Evolutionary conservation across 2,329 filamentous ascomycete genomes (phyloP).

Genomic region (Fusarium sp.): DNA sequence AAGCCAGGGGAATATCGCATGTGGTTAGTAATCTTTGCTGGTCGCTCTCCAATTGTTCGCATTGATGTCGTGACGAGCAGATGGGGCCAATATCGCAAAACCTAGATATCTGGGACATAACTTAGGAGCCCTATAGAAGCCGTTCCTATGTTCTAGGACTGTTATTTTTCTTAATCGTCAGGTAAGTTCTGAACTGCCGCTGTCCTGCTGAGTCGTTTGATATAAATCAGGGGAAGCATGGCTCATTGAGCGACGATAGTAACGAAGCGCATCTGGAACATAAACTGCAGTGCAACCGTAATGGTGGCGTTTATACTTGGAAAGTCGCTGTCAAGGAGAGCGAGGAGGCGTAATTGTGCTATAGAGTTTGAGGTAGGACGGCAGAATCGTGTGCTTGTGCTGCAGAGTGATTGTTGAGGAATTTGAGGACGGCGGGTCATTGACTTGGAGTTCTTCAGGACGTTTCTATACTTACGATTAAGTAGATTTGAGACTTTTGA

Average conservation of each 20-base stretch:
- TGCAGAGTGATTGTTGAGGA: conserved; percentile 16
- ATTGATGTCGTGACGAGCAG: not conserved
- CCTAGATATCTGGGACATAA: not conserved
- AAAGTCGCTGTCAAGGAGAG: conserved; percentile 1
- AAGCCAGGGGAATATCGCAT: not conserved
- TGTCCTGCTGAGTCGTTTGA: conserved; percentile 6
- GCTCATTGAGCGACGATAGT: conserved; percentile 13
- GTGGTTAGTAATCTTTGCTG: not conserved
- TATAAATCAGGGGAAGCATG: conserved; percentile 15
- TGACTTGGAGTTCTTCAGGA: not conserved
- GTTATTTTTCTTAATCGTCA: not conserved
- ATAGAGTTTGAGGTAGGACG: conserved; percentile 37
- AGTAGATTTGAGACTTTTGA: not conserved
- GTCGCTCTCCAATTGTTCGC: not conserved
- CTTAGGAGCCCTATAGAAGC: not conserved
- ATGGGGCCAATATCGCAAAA: not conserved
- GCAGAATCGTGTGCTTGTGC: conserved; percentile 31
- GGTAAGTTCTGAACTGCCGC: not conserved
- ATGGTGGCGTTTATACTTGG: conserved; percentile 1
- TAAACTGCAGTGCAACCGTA: conserved; percentile 40
- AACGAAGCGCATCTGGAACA: conserved; percentile 38
- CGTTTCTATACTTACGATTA: not conserved
- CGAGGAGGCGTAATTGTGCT: conserved; percentile 16
- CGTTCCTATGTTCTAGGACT: not conserved
- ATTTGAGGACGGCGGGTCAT: not conserved